These are phyloP conservation scores for Podospora anserina DNA, from an alignment of 495 filamentous ascomycete genomes.

Conservation along the genomic window DNA sequence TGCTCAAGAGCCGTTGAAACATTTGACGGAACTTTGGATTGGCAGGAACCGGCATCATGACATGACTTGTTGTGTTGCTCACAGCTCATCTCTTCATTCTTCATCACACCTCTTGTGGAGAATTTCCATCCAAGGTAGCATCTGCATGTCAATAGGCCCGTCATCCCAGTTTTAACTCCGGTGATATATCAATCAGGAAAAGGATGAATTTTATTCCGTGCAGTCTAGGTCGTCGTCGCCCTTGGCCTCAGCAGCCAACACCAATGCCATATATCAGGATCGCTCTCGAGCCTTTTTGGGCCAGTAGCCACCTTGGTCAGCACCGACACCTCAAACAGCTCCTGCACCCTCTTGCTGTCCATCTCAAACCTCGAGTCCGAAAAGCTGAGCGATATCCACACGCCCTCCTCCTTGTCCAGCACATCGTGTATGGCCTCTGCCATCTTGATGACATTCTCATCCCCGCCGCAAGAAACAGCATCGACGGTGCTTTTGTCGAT, in stretches of 20 bases:
- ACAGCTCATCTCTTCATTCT: neutral
- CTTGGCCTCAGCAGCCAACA: slow-evolving; percentile 38
- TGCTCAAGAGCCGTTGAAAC: slow-evolving; percentile 1
- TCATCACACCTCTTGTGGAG: neutral
- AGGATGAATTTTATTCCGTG: neutral
- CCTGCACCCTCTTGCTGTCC: slow-evolving; percentile 15
- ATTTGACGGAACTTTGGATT: neutral
- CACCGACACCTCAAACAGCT: slow-evolving; percentile 35
- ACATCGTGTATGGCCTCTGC: slow-evolving; percentile 23
- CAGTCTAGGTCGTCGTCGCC: neutral
- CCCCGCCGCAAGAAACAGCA: slow-evolving; percentile 39
- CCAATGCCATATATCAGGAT: slow-evolving; percentile 40
- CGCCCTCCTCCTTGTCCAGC: slow-evolving; percentile 27
- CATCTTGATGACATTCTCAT: slow-evolving; percentile 31
- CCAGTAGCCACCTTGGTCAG: slow-evolving; percentile 33
- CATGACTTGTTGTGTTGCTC: neutral
- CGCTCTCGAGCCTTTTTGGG: slow-evolving; percentile 28
- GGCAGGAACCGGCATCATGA: neutral
- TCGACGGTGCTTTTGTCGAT: slow-evolving; percentile 46
- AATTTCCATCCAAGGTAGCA: neutral
- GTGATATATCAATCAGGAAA: neutral
- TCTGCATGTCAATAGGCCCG: neutral
- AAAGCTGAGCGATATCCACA: slow-evolving; percentile 44
- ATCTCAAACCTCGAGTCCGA: slow-evolving; percentile 34
- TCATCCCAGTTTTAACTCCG: neutral